Conservation (phyloP, 306 rosid species). For the Cicer pinnatifidum region DNA sequence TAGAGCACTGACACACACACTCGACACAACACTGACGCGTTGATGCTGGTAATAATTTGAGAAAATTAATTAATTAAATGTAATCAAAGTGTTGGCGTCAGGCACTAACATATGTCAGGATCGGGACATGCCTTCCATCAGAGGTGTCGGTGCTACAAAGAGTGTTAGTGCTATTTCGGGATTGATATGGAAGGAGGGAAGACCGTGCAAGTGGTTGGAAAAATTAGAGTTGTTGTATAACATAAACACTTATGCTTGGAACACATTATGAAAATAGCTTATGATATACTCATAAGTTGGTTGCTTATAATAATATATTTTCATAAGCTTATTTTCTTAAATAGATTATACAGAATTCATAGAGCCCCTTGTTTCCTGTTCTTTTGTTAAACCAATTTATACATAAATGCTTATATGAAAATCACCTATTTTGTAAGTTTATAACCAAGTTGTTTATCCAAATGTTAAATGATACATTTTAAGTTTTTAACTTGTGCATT, state of each 20-base stretch:
- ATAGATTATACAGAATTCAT: neutral
- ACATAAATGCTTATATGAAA: neutral
- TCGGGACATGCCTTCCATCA: no score
- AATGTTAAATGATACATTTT: neutral
- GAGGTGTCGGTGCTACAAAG: no score
- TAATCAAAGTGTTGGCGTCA: no score
- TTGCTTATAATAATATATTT: neutral
- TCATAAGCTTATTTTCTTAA: neutral
- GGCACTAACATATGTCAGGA: no score
- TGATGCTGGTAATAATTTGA: no score
- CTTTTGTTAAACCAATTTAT: neutral
- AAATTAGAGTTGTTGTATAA: neutral
- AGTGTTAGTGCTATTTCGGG: neutral
- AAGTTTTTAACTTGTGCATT: neutral
- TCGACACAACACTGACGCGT: no score
- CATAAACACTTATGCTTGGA: neutral
- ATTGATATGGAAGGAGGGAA: neutral
- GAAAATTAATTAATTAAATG: no score
- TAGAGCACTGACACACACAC: no score
- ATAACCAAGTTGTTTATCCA: neutral
- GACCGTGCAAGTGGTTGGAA: neutral
- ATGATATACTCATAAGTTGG: neutral
- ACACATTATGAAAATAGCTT: neutral
- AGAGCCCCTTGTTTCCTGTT: neutral
- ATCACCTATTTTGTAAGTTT: neutral